These are phyloP conservation scores for Malus sylvestris DNA, from an alignment of 306 rosid species.

Conservation along the genomic window DNA sequence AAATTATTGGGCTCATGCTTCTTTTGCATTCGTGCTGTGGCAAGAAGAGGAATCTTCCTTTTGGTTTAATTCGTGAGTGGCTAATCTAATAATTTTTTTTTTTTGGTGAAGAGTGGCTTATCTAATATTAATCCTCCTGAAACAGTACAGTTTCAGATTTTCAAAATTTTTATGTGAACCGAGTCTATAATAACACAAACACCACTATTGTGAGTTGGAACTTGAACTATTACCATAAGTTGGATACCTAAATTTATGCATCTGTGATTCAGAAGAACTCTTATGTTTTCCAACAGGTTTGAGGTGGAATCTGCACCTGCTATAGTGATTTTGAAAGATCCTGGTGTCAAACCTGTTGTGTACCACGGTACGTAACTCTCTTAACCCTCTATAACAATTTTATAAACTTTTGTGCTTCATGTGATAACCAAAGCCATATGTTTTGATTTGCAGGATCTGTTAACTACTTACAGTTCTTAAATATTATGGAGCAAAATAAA, in stretches of 20 bases:
- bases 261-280: background rate
- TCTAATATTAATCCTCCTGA: background rate
- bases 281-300: conserved; percentile 44
- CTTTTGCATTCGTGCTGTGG: conserved; percentile 90
- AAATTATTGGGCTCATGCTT: conserved; percentile 62
- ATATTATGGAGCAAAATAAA: conserved; percentile 69
- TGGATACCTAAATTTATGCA: background rate
- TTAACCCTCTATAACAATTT: conserved; percentile 9
- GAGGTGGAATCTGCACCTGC: conserved; percentile 93
- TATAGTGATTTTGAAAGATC: conserved; percentile 79
- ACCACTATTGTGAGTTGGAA: background rate
- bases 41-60: conserved; percentile 76
- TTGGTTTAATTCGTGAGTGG: conserved; percentile 79
- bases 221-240: background rate
- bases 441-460: conserved; percentile 49
- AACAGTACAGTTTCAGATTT: background rate
- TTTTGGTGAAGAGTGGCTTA: conserved; percentile 24
- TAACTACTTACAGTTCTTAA: conserved; percentile 44
- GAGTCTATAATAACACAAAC: background rate
- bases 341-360: conserved; percentile 82
- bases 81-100: background rate
- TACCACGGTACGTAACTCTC: conserved; percentile 51
- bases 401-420: conserved; percentile 5
- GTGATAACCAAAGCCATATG: conserved; percentile 8
- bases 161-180: background rate